Base-by-base conservation (phyloP, 768 basidiomycete species). In the Boletus vinaceobasis region DNA sequence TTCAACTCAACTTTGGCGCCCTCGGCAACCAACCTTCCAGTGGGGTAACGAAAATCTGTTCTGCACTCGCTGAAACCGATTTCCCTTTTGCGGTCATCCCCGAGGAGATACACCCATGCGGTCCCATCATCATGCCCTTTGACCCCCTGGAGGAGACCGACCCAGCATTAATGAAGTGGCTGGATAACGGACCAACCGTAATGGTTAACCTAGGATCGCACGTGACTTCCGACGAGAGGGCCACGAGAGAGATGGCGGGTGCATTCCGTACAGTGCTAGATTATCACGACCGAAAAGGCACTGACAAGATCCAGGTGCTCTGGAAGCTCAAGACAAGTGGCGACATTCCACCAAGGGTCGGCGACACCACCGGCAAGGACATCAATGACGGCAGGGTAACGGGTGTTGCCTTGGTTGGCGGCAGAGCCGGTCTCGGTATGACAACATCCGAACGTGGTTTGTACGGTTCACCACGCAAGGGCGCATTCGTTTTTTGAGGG, bases 141-240 rank as follows among this genome's bases (percentile, higher is more conserved):
- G 43, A 53, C 10, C 33, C 51, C 10, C 8, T 61, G 5, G 55
- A 57, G 23, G 48, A 61, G 27, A 37, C 29, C 33, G 52, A 61
- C 21, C 42, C 45, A 3, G 45, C 14, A 1, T 26, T 61, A 33
- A 37, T 5, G 38, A 48, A 48, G 19, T 56, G 60, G 51, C 17
- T 61, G 21, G 44, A 61, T 33, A 33, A 61, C 14, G 48, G 55
- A 14, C 55, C 48, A 14, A 61, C 51, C 7, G 48, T 57, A 21
- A 29, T 57, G 55, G 36, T 61, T n/a, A 61, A 57, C 40, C 38
- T 61, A 4, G 59, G 55, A 4, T 40, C 55, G 5, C 59, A 32
- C n/a, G 35, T 44, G 0, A 3, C 50, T 21, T 48, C 48, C 8
- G 40, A 60, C 26, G 46, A 26, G 6, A 43, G 39, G 11, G 4